phyloP scores from a whole-genome alignment of 1,139 yeast species.

The Suhomyces choctaworum region DNA sequence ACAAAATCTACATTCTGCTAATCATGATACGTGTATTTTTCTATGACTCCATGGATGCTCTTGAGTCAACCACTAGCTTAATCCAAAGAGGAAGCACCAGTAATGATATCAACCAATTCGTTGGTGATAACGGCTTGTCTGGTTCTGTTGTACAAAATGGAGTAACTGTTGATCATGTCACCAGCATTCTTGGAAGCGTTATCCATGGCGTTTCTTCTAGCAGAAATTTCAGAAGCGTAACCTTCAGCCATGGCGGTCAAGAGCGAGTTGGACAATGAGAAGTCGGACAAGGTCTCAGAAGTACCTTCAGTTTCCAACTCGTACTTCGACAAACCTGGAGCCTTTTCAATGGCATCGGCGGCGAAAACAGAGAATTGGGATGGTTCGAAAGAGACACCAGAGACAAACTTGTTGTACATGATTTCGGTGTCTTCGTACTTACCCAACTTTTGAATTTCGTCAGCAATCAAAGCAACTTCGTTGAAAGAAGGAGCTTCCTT shows the following conservation, averaged over 20 bases:
- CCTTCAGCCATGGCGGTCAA: constrained; percentile 96
- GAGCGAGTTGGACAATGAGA: constrained; percentile 86
- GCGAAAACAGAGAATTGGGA: constrained; percentile 65
- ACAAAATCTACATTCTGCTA: background rate
- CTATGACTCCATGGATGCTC: constrained; percentile 8
- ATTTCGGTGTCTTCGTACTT: constrained; percentile 77
- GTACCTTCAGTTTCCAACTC: constrained; percentile 78
- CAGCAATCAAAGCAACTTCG: constrained; percentile 88
- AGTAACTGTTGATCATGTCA: constrained; percentile 95
- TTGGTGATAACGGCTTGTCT: constrained; percentile 99
- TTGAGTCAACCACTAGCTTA: constrained; percentile 31
- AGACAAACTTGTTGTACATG: constrained; percentile 81
- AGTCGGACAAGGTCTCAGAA: constrained; percentile 69
- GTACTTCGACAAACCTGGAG: constrained; percentile 85
- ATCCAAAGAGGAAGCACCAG: constrained; percentile 99
- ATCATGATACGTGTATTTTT: constrained; percentile 13
- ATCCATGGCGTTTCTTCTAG: constrained; percentile 99
- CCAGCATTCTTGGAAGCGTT: constrained; percentile 99
- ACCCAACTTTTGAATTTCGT: constrained; percentile 71
- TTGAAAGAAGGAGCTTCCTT: constrained; percentile 93
- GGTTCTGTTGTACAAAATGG: constrained; percentile 98
- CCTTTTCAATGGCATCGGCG: constrained; percentile 71
- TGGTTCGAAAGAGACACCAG: constrained; percentile 92
- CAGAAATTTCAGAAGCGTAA: constrained; percentile 96
- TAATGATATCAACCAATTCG: constrained; percentile 98